Evolutionary conservation across 345 rosid genomes (phyloP).

Genomic region (Excoecaria agallocha): DNA sequence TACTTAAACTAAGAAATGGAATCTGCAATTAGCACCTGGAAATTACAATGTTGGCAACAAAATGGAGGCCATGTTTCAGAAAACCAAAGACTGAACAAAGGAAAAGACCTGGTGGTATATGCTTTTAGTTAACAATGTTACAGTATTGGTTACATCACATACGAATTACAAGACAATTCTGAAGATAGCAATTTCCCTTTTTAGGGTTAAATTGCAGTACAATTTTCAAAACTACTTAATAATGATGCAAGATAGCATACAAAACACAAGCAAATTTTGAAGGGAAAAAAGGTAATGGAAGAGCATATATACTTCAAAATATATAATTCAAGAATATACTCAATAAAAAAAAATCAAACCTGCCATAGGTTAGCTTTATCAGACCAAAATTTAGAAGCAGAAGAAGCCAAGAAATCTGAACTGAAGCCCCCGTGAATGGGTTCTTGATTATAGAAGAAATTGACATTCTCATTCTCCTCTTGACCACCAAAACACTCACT

Average conservation of each 20-base stretch:
- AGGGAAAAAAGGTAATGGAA: neutral
- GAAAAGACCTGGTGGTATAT: no score
- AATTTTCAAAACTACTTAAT: neutral
- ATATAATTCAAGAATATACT: neutral
- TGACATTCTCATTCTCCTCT: slow-evolving; percentile 9
- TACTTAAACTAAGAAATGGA: neutral
- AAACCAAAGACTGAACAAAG: neutral
- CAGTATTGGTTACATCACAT: neutral
- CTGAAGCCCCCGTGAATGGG: slow-evolving; percentile 24
- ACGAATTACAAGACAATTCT: neutral
- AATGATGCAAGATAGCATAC: neutral
- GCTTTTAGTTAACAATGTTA: neutral
- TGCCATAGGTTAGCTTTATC: slow-evolving; percentile 56
- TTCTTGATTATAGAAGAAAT: slow-evolving; percentile 17
- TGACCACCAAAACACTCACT: slow-evolving; percentile 26
- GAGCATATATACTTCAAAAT: neutral
- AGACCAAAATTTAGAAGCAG: slow-evolving; percentile 60
- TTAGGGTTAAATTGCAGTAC: neutral
- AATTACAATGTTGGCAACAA: neutral
- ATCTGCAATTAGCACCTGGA: slow-evolving; percentile 7
- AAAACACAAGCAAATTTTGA: neutral
- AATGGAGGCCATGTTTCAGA: slow-evolving; percentile 2
- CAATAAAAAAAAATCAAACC: slow-evolving; percentile 32
- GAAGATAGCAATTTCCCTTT: no score
- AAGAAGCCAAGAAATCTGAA: slow-evolving; percentile 44